A percentile compares a stretch with the other conserved stretches of the same genome.
phyloP scores from a whole-genome alignment of 163 green algal genomes.

The Scenedesmus sp. region DNA sequence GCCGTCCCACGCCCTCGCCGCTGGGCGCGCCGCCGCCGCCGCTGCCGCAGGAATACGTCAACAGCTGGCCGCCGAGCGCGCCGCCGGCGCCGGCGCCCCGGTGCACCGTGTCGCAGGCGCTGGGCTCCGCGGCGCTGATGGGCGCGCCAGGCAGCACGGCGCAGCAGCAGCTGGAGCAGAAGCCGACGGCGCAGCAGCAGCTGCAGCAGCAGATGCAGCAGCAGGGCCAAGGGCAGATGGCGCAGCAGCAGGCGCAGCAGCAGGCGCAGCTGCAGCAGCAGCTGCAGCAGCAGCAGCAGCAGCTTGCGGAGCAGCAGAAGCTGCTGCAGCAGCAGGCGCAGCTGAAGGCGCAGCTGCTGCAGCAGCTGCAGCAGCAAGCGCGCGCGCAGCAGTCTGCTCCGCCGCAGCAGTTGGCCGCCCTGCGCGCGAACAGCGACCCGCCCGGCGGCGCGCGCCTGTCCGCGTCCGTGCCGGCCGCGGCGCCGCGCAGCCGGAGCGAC shows the following conservation, averaged over 20 bases:
- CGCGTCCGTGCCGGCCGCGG: neutral
- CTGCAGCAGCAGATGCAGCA: slow-evolving; percentile 17
- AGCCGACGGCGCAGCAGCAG: neutral
- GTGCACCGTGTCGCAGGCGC: neutral
- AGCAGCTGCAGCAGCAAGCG: neutral
- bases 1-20: neutral
- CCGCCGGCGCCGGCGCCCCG: neutral
- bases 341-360: neutral
- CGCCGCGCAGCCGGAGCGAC: slow-evolving; percentile 6
- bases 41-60: slow-evolving; percentile 12
- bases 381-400: too few relatives aligned
- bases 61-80: neutral
- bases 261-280: slow-evolving; percentile 30
- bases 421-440: too few relatives aligned
- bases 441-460: neutral
- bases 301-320: neutral
- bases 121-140: too few relatives aligned
- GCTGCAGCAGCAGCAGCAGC: slow-evolving; percentile 4
- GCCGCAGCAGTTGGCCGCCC: too few relatives aligned
- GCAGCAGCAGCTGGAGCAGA: slow-evolving; percentile 1
- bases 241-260: slow-evolving; percentile 23
- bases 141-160: neutral
- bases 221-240: neutral
- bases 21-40: neutral
- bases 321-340: slow-evolving; percentile 16